A percentile compares a stretch with the other conserved stretches of the same genome.
These are phyloP conservation scores for Somion occarium DNA, from an alignment of 1,284 basidiomycete genomes.

Conservation along the genomic window DNA sequence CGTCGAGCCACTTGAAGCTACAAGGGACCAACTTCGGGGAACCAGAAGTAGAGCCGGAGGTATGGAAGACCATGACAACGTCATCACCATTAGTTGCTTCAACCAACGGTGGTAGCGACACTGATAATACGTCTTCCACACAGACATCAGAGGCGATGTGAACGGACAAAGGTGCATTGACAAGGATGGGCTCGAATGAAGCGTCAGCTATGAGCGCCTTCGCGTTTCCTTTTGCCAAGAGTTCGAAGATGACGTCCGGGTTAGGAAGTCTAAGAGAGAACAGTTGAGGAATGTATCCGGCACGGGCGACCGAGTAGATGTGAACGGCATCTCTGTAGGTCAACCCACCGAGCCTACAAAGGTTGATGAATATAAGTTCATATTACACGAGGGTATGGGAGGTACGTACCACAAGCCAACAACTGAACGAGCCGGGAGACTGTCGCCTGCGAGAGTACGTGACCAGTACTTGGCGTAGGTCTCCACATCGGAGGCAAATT, in stretches of 20 bases:
- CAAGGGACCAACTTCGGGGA: slow-evolving; percentile 28
- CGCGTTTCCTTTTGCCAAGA: slow-evolving; percentile 52
- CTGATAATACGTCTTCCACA: slow-evolving; percentile 11
- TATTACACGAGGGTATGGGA: background rate
- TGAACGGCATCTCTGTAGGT: slow-evolving; percentile 63
- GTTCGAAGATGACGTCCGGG: slow-evolving; percentile 60
- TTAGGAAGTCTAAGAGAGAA: slow-evolving; percentile 69
- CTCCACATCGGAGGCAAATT: slow-evolving; percentile 51
- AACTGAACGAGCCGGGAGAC: slow-evolving; percentile 47
- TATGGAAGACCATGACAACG: slow-evolving; percentile 65
- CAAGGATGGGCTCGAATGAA: slow-evolving; percentile 35
- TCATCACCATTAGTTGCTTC: slow-evolving; percentile 28
- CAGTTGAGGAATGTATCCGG: slow-evolving; percentile 66
- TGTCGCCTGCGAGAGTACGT: slow-evolving; percentile 34
- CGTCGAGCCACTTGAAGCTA: slow-evolving; percentile 24
- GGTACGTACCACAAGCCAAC: slow-evolving; percentile 59
- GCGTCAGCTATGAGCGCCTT: slow-evolving; percentile 58
- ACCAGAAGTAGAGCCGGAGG: slow-evolving; percentile 64
- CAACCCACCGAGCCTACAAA: slow-evolving; percentile 57
- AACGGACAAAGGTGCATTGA: slow-evolving; percentile 43
- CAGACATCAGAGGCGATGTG: slow-evolving; percentile 38
- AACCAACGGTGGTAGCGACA: slow-evolving; percentile 18
- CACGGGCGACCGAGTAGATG: slow-evolving; percentile 65
- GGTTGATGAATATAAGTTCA: background rate
- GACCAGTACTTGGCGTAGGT: slow-evolving; percentile 52